phyloP scores from a whole-genome alignment of 805 yeast genomes.

The Lipomyces sp. region DNA sequence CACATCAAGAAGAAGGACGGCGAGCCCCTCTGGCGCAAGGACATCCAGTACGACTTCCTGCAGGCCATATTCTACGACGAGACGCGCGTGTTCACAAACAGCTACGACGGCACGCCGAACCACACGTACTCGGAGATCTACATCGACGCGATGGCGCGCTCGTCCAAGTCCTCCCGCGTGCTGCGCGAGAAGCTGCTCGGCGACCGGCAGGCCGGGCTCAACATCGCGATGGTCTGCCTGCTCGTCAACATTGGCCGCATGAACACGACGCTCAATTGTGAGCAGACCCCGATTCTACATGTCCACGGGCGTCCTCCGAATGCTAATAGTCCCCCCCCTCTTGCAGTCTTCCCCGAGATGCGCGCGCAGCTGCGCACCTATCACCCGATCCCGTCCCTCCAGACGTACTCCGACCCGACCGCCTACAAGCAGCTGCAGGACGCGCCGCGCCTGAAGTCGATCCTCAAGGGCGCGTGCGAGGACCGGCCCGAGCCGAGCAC shows the following conservation, averaged over 20 bases:
- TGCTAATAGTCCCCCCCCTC: too few species aligned
- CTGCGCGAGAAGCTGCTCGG: conserved; percentile 74
- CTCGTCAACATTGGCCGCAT: conserved; percentile 88
- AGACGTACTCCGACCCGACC: conserved; percentile 55
- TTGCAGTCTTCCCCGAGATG: conserved; percentile 90
- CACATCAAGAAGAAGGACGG: conserved; percentile 83
- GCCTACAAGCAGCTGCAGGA: conserved; percentile 83
- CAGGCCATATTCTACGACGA: conserved; percentile 60
- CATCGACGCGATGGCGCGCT: conserved; percentile 73
- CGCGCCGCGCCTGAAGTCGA: conserved; percentile 88
- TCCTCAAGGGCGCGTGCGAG: conserved; percentile 83
- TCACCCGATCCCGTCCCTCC: conserved; percentile 89
- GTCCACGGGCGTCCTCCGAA: too few species aligned
- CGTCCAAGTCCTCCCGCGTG: conserved; percentile 77
- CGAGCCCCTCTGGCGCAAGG: conserved; percentile 83
- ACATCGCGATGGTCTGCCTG: conserved; percentile 77
- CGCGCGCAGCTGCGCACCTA: conserved; percentile 87
- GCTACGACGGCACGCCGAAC: conserved; percentile 42
- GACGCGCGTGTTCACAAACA: conserved; percentile 57
- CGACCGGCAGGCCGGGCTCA: conserved; percentile 55
- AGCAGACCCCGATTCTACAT: too few species aligned
- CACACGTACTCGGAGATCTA: conserved; percentile 82
- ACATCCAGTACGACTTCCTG: conserved; percentile 80
- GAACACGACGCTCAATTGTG: conserved; percentile 82
- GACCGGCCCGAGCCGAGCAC: conserved; percentile 51